Base-by-base conservation (phyloP, 2,329 filamentous ascomycete species). In the Trichoderma koningiopsis region DNA sequence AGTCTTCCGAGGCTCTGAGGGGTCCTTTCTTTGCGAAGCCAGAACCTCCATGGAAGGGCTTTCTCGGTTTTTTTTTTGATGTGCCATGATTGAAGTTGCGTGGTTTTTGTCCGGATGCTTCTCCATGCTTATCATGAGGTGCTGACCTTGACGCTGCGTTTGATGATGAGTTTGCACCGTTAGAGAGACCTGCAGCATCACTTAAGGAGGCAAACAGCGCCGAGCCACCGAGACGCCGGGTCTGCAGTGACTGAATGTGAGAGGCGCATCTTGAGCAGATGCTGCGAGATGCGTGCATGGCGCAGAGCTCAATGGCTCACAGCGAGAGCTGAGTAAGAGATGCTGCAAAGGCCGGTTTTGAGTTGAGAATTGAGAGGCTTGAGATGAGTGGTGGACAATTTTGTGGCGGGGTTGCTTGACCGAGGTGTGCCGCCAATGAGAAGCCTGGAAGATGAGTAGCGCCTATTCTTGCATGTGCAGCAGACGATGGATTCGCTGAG, bases 231-330 rank as follows among this genome's bases (percentile, higher is more conserved):
- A 75, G 68, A 43, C 71, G 64, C 69, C 70, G 72, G 19, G 68
- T 67, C 13, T 73, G 66, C 24, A 68, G 68, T 22, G 70, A 64
- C 37, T 75, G 75, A 60, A 78, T 60, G 40, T 75, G 76, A 24
- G 75, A 74, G 56, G 76, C 75, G 72, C 80, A 82, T 73, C 75
- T 77, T 71, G 75, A 76, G 73, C 80, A 81, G 69, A 76, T 72
- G 43, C 75, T 74, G 68, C 79, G 74, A 68, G 80, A 76, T 66
- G 77, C 72, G 72, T 77, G 76, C 80, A 81, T 81, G 61, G 66
- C 66, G 69, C 66, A 55, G 57, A 69, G 59, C 65, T 56, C 47
- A 65, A 68, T 40, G 59, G 58, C 49, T 47, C 69, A 22, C 13
- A 31, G 31, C 24, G 40, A 53, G 37, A 35, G 53, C 24, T 24